Percentiles rank a stretch among this genome's conserved stretches.
These are phyloP conservation scores for Olyra latifolia DNA, from an alignment of 176 grass and related monocot species.

Conservation along the genomic window DNA sequence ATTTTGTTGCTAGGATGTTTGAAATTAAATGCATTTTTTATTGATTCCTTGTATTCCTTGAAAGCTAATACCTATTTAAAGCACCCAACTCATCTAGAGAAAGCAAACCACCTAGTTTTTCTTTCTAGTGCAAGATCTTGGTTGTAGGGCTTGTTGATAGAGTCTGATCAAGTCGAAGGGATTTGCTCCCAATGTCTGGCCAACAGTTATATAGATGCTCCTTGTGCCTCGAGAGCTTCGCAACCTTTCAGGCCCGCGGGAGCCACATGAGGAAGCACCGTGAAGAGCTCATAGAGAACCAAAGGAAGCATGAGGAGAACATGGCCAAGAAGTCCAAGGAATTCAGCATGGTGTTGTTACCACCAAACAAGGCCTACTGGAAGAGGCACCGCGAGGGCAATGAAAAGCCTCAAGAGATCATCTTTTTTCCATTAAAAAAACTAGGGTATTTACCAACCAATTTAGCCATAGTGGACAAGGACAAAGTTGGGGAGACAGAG, in stretches of 20 bases:
- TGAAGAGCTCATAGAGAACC: not conserved
- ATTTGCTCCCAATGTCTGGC: not conserved
- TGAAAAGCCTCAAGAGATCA: not conserved
- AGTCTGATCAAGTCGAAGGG: not conserved
- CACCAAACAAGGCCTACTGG: not conserved
- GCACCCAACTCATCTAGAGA: too few species aligned
- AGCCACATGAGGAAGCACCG: slow-evolving; percentile 9
- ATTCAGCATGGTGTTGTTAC: not conserved
- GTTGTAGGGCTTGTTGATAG: not conserved
- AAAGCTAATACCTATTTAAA: not conserved
- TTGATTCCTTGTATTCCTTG: not conserved
- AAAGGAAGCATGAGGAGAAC: not conserved
- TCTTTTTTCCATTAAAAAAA: not conserved
- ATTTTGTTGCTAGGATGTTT: not conserved
- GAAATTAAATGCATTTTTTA: not conserved
- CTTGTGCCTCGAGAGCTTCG: slow-evolving; percentile 15
- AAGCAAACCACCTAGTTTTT: too few species aligned
- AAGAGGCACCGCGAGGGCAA: not conserved
- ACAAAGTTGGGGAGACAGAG: not conserved
- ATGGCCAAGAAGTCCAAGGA: not conserved
- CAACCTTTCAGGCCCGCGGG: not conserved
- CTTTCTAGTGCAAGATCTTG: slow-evolving; percentile 7
- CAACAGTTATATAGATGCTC: not conserved
- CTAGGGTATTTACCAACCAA: not conserved
- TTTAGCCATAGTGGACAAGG: not conserved